phyloP scores from a whole-genome alignment of 2,329 filamentous ascomycete genomes.

The Aureobasidium lini region DNA sequence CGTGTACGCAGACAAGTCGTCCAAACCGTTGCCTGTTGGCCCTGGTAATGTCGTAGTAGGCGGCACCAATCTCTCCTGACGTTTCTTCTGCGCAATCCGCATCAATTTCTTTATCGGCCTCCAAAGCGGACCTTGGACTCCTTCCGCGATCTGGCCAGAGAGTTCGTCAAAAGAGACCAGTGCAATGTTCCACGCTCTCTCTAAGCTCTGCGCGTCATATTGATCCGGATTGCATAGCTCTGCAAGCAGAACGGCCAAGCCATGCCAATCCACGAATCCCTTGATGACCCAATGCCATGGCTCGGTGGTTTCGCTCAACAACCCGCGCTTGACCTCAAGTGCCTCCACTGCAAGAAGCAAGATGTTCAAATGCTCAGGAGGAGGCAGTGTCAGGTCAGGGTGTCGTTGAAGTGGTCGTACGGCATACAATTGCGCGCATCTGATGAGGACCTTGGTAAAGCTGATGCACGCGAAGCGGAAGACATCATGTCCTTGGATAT shows the following conservation, averaged over 20 bases:
- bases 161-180: neutral
- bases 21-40: neutral
- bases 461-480: neutral
- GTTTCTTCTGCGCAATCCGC: constrained; percentile 4
- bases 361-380: constrained; percentile 1
- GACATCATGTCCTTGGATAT: neutral
- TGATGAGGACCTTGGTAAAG: constrained; percentile 2
- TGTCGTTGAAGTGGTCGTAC: constrained; percentile 10
- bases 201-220: constrained; percentile 1
- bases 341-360: constrained; percentile 5
- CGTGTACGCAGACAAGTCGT: neutral
- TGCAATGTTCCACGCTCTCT: constrained; percentile 2
- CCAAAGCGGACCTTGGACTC: neutral
- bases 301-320: neutral
- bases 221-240: constrained; percentile 7
- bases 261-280: constrained; percentile 11
- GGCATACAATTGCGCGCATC: neutral
- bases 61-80: neutral
- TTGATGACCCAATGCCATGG: constrained; percentile 13
- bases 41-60: neutral
- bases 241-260: neutral
- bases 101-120: constrained; percentile 10
- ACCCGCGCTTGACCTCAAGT: constrained; percentile 1
- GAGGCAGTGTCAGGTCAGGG: neutral
- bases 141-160: constrained; percentile 1